Conservation (phyloP, 1,284 basidiomycete genomes). For the Ceratobasidium sp. region DNA sequence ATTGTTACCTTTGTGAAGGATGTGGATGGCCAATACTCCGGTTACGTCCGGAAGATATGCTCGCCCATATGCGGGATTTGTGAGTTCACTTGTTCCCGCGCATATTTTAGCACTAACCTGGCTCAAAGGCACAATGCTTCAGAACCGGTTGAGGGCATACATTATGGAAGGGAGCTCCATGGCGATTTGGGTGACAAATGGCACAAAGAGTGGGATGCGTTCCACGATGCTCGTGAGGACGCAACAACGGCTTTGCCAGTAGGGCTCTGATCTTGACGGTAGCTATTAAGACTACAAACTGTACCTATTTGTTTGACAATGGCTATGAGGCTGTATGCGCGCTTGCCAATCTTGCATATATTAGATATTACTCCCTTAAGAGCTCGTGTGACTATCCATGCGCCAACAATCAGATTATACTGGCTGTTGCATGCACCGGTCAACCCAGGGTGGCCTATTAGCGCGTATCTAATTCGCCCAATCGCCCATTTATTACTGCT, state of each 20-base stretch:
- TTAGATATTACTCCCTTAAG: too few species aligned
- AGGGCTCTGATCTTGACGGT: background rate
- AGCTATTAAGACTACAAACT: too few species aligned
- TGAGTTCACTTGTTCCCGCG: background rate
- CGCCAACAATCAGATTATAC: too few species aligned
- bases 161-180: background rate
- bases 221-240: background rate
- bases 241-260: background rate
- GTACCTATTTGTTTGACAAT: too few species aligned
- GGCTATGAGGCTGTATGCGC: too few species aligned
- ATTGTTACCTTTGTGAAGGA: constrained; percentile 14
- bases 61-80: constrained; percentile 6
- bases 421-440: too few species aligned
- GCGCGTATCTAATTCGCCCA: too few species aligned
- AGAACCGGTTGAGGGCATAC: constrained; percentile 2
- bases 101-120: background rate
- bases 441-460: too few species aligned
- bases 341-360: too few species aligned
- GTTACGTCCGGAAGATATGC: background rate
- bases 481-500: too few species aligned
- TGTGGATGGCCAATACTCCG: background rate
- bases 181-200: background rate
- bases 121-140: background rate
- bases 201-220: constrained; percentile 23
- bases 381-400: too few species aligned